Base-by-base conservation (phyloP, 106 monocot species). In the Agapanthus africanus region DNA sequence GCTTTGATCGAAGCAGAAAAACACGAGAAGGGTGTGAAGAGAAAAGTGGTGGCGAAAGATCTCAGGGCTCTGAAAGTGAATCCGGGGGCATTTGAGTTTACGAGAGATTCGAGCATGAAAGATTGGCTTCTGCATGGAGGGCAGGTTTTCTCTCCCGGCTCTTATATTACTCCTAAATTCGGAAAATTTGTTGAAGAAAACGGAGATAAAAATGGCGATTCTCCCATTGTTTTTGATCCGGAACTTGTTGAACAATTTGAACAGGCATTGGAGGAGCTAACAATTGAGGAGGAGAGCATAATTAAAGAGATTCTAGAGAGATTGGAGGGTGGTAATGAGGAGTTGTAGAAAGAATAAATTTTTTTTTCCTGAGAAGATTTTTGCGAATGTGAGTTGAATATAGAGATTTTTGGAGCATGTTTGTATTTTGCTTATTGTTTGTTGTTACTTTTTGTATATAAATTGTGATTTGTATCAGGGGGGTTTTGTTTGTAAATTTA, bases 81-180 rank as follows among this genome's bases (percentile, higher is more conserved):
- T 0, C 4, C 32, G 7, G 30, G 28, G 33, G 54, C 46, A 7
- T 90, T 93, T 35, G 90, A 90, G 52, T 82, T 93, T 38, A 73
- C 78, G 6, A 80, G 76, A 39, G 63, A 41, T 15, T 89, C 77
- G 19, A 84, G 86, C 30, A 69, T 93, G 21, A 74, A 77, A 59
- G 86, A 89, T 15, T 90, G 93, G 93, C 76, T 93, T n/a, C 15
- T 23, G 11, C 70, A 38, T 11, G 89, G 89, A 64, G 93, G 93
- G 0, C 77, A 81, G 56, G 74, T 82, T 47, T 73, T 79, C 49
- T 89, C 89, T 18, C 86, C 89, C 9, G 93, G 87, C 11, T 86
- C 86, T 23, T 93, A 90, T 71, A 63, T 71, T 59, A 90, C 87
- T 1, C 93, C 93, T 1, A 90, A 78, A 57, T 84, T 93, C 37